Evolutionary conservation across 2,329 filamentous ascomycete genomes (phyloP).

Genomic region (Fusarium illudens): DNA sequence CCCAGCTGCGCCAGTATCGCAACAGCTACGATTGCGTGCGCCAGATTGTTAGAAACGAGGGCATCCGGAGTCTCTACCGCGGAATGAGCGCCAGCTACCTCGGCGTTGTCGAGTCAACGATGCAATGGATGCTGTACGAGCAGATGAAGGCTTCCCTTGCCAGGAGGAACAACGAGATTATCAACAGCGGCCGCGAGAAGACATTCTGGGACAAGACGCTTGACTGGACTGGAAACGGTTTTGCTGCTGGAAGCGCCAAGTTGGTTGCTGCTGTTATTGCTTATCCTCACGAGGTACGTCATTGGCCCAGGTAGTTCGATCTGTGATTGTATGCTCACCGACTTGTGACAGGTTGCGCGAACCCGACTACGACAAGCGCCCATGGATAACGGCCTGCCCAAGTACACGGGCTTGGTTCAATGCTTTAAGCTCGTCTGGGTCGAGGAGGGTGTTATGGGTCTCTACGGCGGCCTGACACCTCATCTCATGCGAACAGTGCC

Average conservation of each 20-base stretch:
- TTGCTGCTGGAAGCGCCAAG: conserved; percentile 84
- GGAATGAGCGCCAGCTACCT: conserved; percentile 92
- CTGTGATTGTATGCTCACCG: background rate
- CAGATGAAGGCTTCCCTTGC: conserved; percentile 83
- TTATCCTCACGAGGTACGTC: conserved; percentile 86
- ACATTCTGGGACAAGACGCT: conserved; percentile 78
- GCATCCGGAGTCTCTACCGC: conserved; percentile 83
- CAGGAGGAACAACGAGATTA: conserved; percentile 67
- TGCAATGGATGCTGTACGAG: conserved; percentile 96
- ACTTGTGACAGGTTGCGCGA: conserved; percentile 69
- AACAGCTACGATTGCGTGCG: conserved; percentile 89
- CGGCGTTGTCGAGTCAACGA: conserved; percentile 86
- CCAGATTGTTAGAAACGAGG: conserved; percentile 83
- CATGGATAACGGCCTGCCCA: conserved; percentile 72
- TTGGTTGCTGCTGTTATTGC: conserved; percentile 83
- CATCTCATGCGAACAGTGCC: conserved; percentile 92
- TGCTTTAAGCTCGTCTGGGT: conserved; percentile 89
- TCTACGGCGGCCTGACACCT: conserved; percentile 92
- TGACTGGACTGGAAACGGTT: conserved; percentile 80
- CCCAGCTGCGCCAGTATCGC: conserved; percentile 73
- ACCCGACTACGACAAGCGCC: conserved; percentile 88
- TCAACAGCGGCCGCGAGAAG: conserved; percentile 66
- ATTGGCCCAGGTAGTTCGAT: background rate
- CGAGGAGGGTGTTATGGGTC: conserved; percentile 84
- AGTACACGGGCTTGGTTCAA: conserved; percentile 88